phyloP scores from a whole-genome alignment of 192 early-diverging fungal species.

The Polychytrium aggregatum region DNA sequence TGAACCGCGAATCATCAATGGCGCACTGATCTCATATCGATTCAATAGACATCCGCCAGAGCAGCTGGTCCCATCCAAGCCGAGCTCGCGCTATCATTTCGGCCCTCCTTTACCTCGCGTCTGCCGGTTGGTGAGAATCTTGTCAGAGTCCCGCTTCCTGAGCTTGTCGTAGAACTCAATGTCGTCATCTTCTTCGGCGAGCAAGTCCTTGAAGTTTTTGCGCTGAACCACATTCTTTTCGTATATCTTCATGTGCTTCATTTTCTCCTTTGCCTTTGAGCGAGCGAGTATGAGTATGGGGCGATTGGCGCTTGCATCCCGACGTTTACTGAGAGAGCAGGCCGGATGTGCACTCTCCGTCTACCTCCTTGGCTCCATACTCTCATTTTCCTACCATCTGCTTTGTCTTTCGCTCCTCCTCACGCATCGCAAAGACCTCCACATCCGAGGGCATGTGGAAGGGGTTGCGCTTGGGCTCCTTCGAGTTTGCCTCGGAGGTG shows the following conservation, averaged over 20 bases:
- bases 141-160: constrained; percentile 36
- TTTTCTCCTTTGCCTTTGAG: constrained; percentile 27
- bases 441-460: constrained; percentile 44
- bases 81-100: neutral
- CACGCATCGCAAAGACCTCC: constrained; percentile 42
- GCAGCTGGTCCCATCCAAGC: neutral
- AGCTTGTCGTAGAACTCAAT: constrained; percentile 34
- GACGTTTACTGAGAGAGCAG: no score
- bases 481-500: neutral
- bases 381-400: constrained; percentile 16
- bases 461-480: constrained; percentile 20
- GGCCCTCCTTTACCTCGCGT: constrained; percentile 21
- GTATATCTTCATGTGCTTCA: constrained; percentile 31
- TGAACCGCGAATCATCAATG: no score
- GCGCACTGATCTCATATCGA: no score
- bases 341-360: no score
- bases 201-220: constrained; percentile 41
- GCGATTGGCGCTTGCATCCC: no score
- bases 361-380: neutral
- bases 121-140: constrained; percentile 33
- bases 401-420: constrained; percentile 31
- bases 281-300: no score
- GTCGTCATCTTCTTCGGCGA: constrained; percentile 44
- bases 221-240: constrained; percentile 32
- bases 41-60: no score